phyloP scores from a whole-genome alignment of 495 filamentous ascomycete species.

The Daldinia concentrica region DNA sequence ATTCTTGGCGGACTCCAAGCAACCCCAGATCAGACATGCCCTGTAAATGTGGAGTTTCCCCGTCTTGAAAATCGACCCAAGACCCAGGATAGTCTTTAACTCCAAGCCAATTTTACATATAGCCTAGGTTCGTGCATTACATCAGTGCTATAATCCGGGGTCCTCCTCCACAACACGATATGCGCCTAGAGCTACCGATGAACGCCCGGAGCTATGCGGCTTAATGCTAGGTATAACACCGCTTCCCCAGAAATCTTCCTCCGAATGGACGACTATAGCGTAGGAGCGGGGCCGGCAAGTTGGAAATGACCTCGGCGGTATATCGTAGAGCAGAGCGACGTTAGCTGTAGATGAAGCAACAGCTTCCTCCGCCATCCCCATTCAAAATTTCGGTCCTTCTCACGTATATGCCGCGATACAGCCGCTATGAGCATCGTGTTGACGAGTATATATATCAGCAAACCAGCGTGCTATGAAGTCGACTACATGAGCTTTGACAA shows the following conservation, averaged over 20 bases:
- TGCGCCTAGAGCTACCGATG: constrained; percentile 29
- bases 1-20: constrained; percentile 17
- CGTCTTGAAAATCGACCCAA: constrained; percentile 12
- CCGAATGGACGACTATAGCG: constrained; percentile 14
- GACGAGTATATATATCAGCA: constrained; percentile 23
- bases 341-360: constrained; percentile 11
- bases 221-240: constrained; percentile 24
- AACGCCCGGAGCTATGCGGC: constrained; percentile 36
- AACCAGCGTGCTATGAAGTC: background rate
- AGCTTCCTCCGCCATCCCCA: constrained; percentile 13
- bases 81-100: constrained; percentile 1
- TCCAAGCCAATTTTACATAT: constrained; percentile 1
- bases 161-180: constrained; percentile 3
- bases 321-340: constrained; percentile 8
- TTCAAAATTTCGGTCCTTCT: constrained; percentile 39
- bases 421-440: constrained; percentile 6
- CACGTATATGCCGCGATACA: constrained; percentile 10
- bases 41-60: constrained; percentile 31
- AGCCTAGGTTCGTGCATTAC: constrained; percentile 26
- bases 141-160: constrained; percentile 33
- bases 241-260: constrained; percentile 2
- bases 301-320: constrained; percentile 34
- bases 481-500: constrained; percentile 11
- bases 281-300: constrained; percentile 14
- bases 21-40: constrained; percentile 25